Base-by-base conservation (phyloP, 1,139 yeast genomes). In the Hemisphaericaspora xylofermentans region DNA sequence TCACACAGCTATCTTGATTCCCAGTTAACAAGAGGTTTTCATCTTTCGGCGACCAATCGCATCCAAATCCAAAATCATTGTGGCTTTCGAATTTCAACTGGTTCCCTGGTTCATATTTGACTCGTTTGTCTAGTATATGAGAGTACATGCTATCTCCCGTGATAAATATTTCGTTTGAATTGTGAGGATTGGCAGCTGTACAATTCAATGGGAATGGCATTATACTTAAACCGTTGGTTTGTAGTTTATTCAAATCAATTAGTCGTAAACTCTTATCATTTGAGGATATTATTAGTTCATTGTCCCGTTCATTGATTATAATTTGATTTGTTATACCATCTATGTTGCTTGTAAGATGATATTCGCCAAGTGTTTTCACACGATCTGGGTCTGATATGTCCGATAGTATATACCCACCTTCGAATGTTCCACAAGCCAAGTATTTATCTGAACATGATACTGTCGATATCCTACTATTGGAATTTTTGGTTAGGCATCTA, bases 261-360 rank as follows among this genome's bases (percentile, higher is more conserved):
- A 60, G 52, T 21, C 80, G 60, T 26, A 80, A 55, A 21, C 52
- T 51, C 30, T 64, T 61, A 50, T 80, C 84, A 53, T 80, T 79
- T 15, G 80, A 72, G 2, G 83, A 74, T 16, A 75, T 58, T 45
- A 64, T 49, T 40, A 63, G 44, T 49, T 61, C 58, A 40, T 53
- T 43, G 35, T 60, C 53, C 16, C 57, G 58, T 24, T 63, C 63
- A 18, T 64, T 54, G 13, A 76, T 63, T 31, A 66, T 57, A 8
- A 76, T 65, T 45, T 76, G 78, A 52, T 80, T 80, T n/a, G 81
- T 76, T 21, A 79, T 78, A 2, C 82, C 82, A 50, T 77, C 78
- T 13, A 60, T 44, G 43, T 68, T 69, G 19, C 58, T 55, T 0
- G 83, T 75, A 18, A 80, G 50, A 18, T 60, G 57, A 41, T 62